Evolutionary conservation across 2,329 filamentous ascomycete genomes (phyloP), one percentile per base, ranked within the genome.

Genomic region (Ambrosiella beaveri): DNA sequence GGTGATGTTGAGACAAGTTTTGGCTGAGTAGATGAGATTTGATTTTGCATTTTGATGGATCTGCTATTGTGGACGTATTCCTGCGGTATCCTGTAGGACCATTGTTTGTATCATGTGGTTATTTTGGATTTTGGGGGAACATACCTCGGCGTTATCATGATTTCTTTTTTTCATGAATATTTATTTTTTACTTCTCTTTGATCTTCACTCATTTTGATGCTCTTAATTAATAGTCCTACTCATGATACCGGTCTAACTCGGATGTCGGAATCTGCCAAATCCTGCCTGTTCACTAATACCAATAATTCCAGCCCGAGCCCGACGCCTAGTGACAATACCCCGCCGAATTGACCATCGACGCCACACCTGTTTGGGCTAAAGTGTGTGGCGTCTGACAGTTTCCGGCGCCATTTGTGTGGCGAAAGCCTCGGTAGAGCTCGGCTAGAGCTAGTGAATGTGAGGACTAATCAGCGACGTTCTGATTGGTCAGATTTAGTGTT

Each of bases 1-100:
- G 67, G 73, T 78, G 55, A 93, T 95, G 86, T 71, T 95, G 66
- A 80, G 89, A 64, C 78, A 81, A 65, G 88, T 95, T 45, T 73
- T 95, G 65, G 87, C 88, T 35, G 79, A 86, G 65, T 91, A 78
- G 13, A 12, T 3, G 36, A n/a, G 17, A 15, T 13, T 15, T 47
- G n/a, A 47, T 47, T 47, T 15, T 47, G 44, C 3, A 47, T 47
- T 17, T 47, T 47, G n/a, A 15, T 13, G 11, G 44, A 4, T 15
- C 19, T 4, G 27, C 27, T 27, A 27, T 27, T 27, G 27, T 27
- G 27, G 27, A 27, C 27, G 27, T 27, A 27, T 27, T 2, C 27
- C 27, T 27, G 27, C 27, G 27, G 27, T 27, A 4, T 41, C 39
- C 39, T 11, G 39, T 41, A 11, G 5, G 5, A 41, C 39, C 11